Evolutionary conservation across 169 alveolate species (phyloP).

Genomic region (Plasmodium gallinaceum): DNA sequence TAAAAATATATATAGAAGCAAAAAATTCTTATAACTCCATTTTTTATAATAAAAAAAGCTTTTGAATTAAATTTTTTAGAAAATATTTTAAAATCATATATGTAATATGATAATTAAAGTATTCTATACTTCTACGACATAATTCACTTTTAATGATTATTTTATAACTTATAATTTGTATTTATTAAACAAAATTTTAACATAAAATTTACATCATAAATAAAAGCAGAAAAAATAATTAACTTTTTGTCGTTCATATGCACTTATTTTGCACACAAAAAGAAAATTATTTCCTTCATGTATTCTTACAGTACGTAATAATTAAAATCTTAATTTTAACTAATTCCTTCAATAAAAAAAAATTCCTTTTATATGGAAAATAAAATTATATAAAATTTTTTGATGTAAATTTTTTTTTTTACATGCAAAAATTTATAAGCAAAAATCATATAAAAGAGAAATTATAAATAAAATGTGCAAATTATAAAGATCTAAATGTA

Average conservation of each 20-base stretch:
- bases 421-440: not conserved
- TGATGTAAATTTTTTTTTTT: not conserved
- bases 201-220: not conserved
- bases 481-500: not conserved
- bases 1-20: no score
- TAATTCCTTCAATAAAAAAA: slow-evolving; percentile 11
- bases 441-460: not conserved
- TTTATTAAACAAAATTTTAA: slow-evolving; percentile 1
- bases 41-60: no score
- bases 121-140: not conserved
- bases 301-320: slow-evolving; percentile 19
- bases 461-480: not conserved
- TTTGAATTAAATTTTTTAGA: not conserved
- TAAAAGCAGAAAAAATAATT: slow-evolving; percentile 6
- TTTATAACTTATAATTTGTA: not conserved
- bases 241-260: not conserved
- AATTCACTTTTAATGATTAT: not conserved
- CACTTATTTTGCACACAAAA: slow-evolving; percentile 66
- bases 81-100: not conserved
- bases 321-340: not conserved
- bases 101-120: not conserved
- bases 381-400: not conserved
- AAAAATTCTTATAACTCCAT: no score
- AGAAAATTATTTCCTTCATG: not conserved
- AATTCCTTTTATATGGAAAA: not conserved